Evolutionary conservation across 2,329 filamentous ascomycete genomes (phyloP), one percentile per base, ranked within the genome.

Genomic region (Colletotrichum nymphaeae): DNA sequence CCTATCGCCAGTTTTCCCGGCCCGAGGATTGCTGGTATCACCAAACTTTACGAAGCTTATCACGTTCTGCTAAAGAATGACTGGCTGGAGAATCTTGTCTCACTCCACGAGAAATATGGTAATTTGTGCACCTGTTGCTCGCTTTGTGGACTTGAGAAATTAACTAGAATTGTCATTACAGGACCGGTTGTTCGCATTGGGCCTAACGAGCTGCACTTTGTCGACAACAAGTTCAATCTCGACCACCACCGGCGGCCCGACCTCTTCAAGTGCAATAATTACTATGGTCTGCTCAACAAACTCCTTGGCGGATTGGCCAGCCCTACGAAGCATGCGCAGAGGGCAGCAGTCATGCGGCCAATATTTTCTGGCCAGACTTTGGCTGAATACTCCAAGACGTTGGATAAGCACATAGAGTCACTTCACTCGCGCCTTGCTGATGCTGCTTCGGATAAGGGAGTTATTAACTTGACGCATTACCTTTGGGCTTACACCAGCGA

Each of bases 401-500:
- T 73, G 16, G 69, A 72, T 28, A 26, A 53, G 2, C 56, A 74
- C 4, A 46, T 74, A 14, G 73, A 73, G 6, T 63, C 59, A 4
- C 22, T 74, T 4, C 59, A 70, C 7, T 24, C 46, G 3, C 69
- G 59, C 1, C 52, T 74, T 22, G 24, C 46, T 16, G 55, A 65
- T 46, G 73, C 62, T 9, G 26, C 65, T 9, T 14, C 11, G 2
- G 9, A 49, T 6, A 12, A 22, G 1, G 49, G 57, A 4, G 56
- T 7, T 3, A 57, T 66, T 49, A 74, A 74, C 24, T 16, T 72
- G 28, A 74, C 73, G 7, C 49, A 73, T 30, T 66, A 66, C 3
- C 35, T 74, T 2, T 74, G 73, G 75, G 75, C 75, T 22, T 76
- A 67, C 57, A 76, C 75, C 4, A 76, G 68, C 53, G 75, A 76